phyloP scores from a whole-genome alignment of 148 eudicot species.

The Vaccinium corymbosum region DNA sequence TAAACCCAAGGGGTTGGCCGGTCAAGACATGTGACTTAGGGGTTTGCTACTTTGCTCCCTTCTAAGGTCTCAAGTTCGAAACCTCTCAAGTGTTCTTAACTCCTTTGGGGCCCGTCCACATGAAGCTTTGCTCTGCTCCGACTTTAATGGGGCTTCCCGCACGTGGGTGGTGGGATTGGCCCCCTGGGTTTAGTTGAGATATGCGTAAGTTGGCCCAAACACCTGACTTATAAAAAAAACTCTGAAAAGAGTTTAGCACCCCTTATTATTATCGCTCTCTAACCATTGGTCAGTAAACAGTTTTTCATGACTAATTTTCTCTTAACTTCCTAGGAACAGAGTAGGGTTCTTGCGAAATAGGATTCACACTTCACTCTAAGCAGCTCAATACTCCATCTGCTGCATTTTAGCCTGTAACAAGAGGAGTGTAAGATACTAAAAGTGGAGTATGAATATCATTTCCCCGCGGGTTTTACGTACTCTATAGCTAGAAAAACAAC shows the following conservation, averaged over 20 bases:
- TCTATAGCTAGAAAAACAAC: not conserved
- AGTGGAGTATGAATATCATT: not conserved
- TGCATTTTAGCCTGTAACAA: not conserved
- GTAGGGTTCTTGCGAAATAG: not conserved
- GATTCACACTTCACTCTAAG: not conserved
- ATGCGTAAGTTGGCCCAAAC: no score
- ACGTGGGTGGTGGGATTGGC: no score
- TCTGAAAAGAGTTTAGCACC: not conserved
- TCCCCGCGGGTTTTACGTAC: not conserved
- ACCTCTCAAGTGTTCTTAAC: no score
- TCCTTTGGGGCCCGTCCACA: no score
- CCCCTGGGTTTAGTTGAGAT: no score
- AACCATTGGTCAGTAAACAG: not conserved
- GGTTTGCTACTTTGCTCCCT: no score
- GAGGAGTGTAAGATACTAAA: not conserved
- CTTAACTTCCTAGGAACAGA: not conserved
- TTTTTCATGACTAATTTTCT: not conserved
- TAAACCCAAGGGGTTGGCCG: no score
- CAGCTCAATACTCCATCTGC: not conserved
- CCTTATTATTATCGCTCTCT: not conserved
- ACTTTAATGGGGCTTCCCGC: no score
- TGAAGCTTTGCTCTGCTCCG: no score
- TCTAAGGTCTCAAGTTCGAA: no score
- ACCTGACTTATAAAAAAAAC: not conserved
- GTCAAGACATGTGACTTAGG: no score